Evolutionary conservation across 2,329 filamentous ascomycete species (phyloP).

Genomic region (Exophiala sp.): DNA sequence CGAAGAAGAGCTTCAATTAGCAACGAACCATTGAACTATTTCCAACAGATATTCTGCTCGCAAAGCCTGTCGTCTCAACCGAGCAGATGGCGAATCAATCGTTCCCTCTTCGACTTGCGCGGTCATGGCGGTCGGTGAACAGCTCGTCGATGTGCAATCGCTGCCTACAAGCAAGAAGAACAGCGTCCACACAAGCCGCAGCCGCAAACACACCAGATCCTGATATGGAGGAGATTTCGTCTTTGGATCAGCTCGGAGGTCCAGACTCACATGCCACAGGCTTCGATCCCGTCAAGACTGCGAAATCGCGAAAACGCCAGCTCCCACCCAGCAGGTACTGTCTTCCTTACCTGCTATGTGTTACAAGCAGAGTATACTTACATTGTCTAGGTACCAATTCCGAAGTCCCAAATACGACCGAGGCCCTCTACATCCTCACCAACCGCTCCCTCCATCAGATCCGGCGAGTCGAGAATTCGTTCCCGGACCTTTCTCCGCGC

Average conservation of each 20-base stretch:
- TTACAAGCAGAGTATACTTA: not conserved
- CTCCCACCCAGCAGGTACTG: constrained; percentile 41
- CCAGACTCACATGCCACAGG: constrained; percentile 12
- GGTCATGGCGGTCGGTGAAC: constrained; percentile 13
- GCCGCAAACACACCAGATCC: constrained; percentile 2
- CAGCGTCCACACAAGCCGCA: constrained; percentile 41
- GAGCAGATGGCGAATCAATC: constrained; percentile 9
- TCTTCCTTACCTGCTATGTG: not conserved
- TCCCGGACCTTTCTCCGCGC: constrained; percentile 84
- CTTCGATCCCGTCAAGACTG: constrained; percentile 50
- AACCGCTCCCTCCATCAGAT: constrained; percentile 81
- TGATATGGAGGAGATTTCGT: constrained; percentile 24
- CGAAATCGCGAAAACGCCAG: constrained; percentile 36
- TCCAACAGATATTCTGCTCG: too few relatives aligned
- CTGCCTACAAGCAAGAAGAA: constrained; percentile 40
- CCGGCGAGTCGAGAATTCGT: constrained; percentile 83
- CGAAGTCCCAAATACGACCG: constrained; percentile 92
- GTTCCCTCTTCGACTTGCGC: constrained; percentile 10
- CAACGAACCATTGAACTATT: too few relatives aligned
- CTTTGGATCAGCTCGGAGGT: constrained; percentile 7
- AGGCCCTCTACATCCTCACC: constrained; percentile 87
- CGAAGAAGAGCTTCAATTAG: too few relatives aligned
- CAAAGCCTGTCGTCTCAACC: too few relatives aligned
- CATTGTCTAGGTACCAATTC: constrained; percentile 76
- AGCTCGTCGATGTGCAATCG: constrained; percentile 19